Percentiles rank a stretch among this genome's conserved stretches.
phyloP scores from a whole-genome alignment of 257 asterid genomes.

The Capsicum pubescens region DNA sequence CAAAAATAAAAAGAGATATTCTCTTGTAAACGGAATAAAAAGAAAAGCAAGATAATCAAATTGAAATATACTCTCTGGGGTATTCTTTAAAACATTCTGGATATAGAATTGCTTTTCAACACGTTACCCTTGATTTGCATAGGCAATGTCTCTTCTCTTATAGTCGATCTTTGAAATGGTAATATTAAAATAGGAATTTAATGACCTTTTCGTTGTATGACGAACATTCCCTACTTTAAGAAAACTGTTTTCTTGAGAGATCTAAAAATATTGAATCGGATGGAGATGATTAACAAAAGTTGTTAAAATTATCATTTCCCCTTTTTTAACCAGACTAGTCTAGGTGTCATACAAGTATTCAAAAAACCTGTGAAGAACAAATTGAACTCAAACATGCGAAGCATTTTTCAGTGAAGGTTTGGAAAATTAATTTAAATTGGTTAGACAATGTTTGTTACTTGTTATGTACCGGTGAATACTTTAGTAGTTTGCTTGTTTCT shows the following conservation, averaged over 20 bases:
- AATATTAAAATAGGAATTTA: background rate
- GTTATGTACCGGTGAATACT: background rate
- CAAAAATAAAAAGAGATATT: too few species aligned
- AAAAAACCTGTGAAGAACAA: background rate
- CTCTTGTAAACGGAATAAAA: too few species aligned
- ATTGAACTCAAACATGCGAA: background rate
- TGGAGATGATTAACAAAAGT: background rate
- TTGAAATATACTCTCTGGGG: background rate
- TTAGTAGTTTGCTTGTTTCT: background rate
- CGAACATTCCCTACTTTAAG: too few species aligned
- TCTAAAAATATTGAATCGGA: background rate
- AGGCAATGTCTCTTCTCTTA: background rate
- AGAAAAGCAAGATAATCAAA: too few species aligned
- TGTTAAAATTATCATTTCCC: background rate
- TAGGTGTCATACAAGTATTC: background rate
- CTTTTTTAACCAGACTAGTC: background rate
- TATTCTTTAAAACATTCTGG: background rate
- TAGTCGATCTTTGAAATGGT: background rate
- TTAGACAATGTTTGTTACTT: background rate
- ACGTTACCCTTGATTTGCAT: background rate
- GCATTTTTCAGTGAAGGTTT: background rate
- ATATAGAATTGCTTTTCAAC: background rate
- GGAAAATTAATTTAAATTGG: background rate
- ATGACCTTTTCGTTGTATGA: background rate
- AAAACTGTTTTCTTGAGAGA: background rate